Base-by-base conservation (phyloP, 1,284 basidiomycete species). In the Trametes hirsuta region DNA sequence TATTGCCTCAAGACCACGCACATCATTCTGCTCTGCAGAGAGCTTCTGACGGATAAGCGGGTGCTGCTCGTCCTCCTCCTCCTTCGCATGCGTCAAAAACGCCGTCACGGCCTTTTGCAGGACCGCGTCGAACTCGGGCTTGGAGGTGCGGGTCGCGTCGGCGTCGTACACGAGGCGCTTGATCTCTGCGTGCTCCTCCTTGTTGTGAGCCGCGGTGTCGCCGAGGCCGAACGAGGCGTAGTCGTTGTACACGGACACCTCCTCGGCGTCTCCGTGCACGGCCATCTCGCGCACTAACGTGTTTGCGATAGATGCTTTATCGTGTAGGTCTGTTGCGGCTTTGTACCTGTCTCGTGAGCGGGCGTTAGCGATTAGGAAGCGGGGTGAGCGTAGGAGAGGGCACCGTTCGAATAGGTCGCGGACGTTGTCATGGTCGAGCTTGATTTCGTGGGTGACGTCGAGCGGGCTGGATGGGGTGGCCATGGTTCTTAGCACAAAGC, bases 381-480 rank as follows among this genome's bases (percentile, higher is more conserved):
- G 41, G 35, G 10, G 46, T 10, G 18, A 22, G 14, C 11, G 15
- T 37, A 21, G 18, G 14, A 15, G 10, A 6, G 15, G 18, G 24
- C n/a, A 50, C 52, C 58, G 36, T 18, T 59, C 49, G 41, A 63
- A 69, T 40, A 69, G 63, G 48, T 71, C 66, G 41, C 67, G 64
- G 49, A 69, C 64, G 49, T 70, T 70, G 58, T 69, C 65, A 55
- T 71, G 67, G 64, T 70, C 69, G 47, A 68, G 47, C 61, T 67
- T 67, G 57, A 70, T 66, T 61, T 67, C 68, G 37, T 59, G 47
- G 4, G 62, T 55, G 36, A 67, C 59, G 45, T 70, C 67, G 40
- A 70, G 57, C 37, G 22, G 49, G 58, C 18, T 49, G 49, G 18
- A 39, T 6, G 53, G 50, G 41, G 58, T 51, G 21, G 58, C 42